Conservation (phyloP, 257 asterid genomes). For the Solanum appendiculatum region DNA sequence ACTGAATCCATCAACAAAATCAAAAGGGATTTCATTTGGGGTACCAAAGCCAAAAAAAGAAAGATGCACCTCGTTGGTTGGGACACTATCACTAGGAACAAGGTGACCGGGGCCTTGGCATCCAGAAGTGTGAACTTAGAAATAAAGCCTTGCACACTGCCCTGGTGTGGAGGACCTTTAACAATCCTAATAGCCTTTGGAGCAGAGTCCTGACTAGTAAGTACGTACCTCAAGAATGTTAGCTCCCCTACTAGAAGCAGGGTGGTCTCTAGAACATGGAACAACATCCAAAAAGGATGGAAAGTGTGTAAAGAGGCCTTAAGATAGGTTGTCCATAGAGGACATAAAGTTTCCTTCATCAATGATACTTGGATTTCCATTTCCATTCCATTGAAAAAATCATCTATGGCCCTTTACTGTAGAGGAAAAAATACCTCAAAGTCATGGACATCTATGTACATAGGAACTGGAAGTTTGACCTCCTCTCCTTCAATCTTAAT, state of each 20-base stretch:
- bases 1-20: neutral
- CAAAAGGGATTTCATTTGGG: neutral
- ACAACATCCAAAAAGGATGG: too few species aligned
- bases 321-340: too few species aligned
- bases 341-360: neutral
- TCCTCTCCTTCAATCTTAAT: neutral
- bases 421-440: neutral
- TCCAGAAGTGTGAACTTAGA: too few species aligned
- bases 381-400: neutral
- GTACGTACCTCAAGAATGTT: too few species aligned
- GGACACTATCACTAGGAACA: neutral
- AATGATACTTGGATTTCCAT: neutral
- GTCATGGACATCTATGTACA: neutral
- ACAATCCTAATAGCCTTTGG: neutral
- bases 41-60: neutral
- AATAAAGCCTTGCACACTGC: too few species aligned
- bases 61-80: neutral
- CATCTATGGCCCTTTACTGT: neutral
- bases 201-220: neutral
- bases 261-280: too few species aligned
- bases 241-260: too few species aligned
- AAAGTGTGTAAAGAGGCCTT: too few species aligned
- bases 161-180: neutral
- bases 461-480: neutral
- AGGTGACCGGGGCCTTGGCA: neutral